Evolutionary conservation across 164 flowering plant genomes (phyloP), one percentile per base, ranked within the genome.

Genomic region (Vitis labrusca): DNA sequence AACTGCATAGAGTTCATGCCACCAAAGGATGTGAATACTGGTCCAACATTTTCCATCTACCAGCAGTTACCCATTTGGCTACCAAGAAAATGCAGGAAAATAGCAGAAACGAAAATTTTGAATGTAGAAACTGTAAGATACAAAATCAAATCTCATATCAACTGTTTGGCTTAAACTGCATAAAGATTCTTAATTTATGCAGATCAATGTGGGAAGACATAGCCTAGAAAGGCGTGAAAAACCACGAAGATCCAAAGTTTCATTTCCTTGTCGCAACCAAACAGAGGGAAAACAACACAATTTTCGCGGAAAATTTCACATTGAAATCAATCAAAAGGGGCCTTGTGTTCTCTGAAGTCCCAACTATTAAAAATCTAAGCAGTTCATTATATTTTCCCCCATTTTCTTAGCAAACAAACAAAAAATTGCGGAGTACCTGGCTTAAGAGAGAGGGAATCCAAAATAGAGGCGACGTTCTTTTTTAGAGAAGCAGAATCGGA

Each of bases 401-500:
- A 0, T 32, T 32, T 32, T 32, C 7, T 32, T 4, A 32, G 44
- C 44, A 32, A 32, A 32, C 44, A 32, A 32, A 32, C 8, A 10
- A 15, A 27, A 29, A 49, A 13, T 27, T 30, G 10, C 11, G 2
- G 29, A 5, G 5, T 44, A 74, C 77, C 77, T 69, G 65, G 65
- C 23, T 74, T 69, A 8, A 74, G 70, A 65, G 73, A 23, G 14
- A 74, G 70, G 19, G 69, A 67, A 76, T 68, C 68, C 44, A 76
- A 64, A 49, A 75, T 59, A 19, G 67, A 50, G 57, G 55, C 55
- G 5, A 76, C 72, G 64, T 54, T 68, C 67, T 67, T 71, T 48
- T 59, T 63, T 54, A 71, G 15, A 10, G 78, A 71, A 58, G 68
- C 53, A 5, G 78, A 29, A 57, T 71, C 72, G 60, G 78, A 57